A percentile compares a stretch with the other conserved stretches of the same genome.
phyloP scores from a whole-genome alignment of 2,329 filamentous ascomycete species.

The Cordyceps pruinosa region DNA sequence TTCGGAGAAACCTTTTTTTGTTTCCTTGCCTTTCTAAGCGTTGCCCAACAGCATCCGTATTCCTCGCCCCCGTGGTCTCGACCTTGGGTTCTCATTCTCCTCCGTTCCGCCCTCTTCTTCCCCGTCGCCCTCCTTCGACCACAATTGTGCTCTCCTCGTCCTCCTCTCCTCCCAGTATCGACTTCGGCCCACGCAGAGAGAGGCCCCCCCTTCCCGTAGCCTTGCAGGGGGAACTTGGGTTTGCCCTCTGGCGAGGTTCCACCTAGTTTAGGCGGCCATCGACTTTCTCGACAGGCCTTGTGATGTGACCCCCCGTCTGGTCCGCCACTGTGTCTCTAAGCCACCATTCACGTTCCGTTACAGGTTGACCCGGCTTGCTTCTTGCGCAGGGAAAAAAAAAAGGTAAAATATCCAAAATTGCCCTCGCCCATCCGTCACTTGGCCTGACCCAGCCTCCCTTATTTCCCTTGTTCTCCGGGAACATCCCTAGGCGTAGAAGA shows the following conservation, averaged over 20 bases:
- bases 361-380: no score
- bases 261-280: background rate
- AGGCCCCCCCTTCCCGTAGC: background rate
- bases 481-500: background rate
- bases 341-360: background rate
- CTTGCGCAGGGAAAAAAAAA: no score
- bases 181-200: background rate
- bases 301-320: background rate
- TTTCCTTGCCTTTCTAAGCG: background rate
- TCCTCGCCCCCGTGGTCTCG: no score
- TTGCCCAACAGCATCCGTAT: no score
- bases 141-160: background rate
- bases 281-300: no score
- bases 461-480: background rate
- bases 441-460: background rate
- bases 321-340: background rate
- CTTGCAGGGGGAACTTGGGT: background rate
- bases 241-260: background rate
- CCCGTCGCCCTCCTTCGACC: background rate
- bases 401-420: no score
- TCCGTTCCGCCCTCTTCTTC: background rate
- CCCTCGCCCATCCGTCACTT: background rate
- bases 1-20: background rate
- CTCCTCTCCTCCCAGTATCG: background rate
- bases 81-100: background rate